Base-by-base conservation (phyloP, 2,329 filamentous ascomycete genomes). In the Nothophaeocryptopus gaeumannii region DNA sequence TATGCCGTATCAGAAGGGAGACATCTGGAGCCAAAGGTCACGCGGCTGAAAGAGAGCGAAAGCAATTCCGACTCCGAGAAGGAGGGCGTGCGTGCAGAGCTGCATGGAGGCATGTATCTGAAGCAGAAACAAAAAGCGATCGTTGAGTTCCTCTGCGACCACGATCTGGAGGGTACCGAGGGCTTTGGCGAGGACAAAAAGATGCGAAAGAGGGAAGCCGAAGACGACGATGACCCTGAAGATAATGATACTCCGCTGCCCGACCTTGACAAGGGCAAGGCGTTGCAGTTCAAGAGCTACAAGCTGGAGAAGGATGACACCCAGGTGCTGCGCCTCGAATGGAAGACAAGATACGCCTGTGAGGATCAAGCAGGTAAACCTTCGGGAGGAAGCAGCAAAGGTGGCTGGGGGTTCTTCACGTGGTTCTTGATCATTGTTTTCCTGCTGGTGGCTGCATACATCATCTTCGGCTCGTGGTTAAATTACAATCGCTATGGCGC, bases 401-500 rank as follows among this genome's bases (percentile, higher is more conserved):
- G 76, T 45, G 79, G 82, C 65, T 97, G 92, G 93, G 93, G 93
- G 1, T 93, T 96, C 76, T 97, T 97, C 65, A 96, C 92, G 13
- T 99, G 93, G 93, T 81, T 97, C 64, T 82, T 97, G 60, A 84
- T 99, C 60, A 83, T 97, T 60, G 74, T 86, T 52, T 99, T 99
- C 80, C 79, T 97, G 55, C 82, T 82, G 39, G 86, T 84, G 35
- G 89, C 93, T 2, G 76, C 91, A 16, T 99, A 97, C 73, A 84
- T 99, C 58, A 96, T 97, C 69, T 97, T 97, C 66, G 91, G 92
- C 58, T 95, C 91, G 14, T 99, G 93, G 93, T 84, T 97, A 69
- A 97, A 97, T 77, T 97, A 97, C 79, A 96, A 90, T 75, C 88
- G 91, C 55, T 96, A 96, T 71, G 92, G 92, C 40, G 91, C 92